Percentiles rank a stretch among this genome's conserved stretches.
These are phyloP conservation scores for Peniophora sp. DNA, from an alignment of 1,284 basidiomycete genomes.

Conservation along the genomic window DNA sequence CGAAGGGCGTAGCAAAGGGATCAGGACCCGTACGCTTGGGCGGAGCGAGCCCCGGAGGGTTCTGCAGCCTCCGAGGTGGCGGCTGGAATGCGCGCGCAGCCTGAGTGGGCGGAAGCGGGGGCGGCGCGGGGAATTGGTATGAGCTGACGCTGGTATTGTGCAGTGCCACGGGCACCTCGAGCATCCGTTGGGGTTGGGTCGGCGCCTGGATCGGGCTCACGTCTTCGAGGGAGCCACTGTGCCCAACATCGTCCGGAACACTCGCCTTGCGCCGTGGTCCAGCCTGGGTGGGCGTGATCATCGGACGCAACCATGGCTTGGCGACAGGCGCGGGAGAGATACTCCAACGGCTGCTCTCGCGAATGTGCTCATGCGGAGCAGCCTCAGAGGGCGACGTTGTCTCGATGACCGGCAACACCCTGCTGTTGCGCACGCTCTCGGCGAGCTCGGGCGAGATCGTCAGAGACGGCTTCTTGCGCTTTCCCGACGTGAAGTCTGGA, in stretches of 20 bases:
- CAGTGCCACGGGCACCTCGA: constrained; percentile 12
- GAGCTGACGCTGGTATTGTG: constrained; percentile 24
- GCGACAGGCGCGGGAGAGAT: constrained; percentile 26
- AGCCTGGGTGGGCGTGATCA: constrained; percentile 13
- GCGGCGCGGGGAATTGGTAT: constrained; percentile 44
- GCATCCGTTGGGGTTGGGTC: background rate
- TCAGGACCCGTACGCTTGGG: constrained; percentile 22
- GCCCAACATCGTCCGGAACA: constrained; percentile 19
- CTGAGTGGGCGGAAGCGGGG: background rate
- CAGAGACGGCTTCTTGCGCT: constrained; percentile 26
- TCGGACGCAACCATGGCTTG: constrained; percentile 27
- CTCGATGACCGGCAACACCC: constrained; percentile 25
- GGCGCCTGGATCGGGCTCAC: constrained; percentile 5
- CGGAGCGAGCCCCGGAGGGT: constrained; percentile 3
- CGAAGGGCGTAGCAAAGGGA: constrained; percentile 73
- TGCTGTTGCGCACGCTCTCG: constrained; percentile 13
- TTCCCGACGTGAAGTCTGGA: constrained; percentile 5
- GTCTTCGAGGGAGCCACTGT: constrained; percentile 8
- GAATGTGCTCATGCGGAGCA: constrained; percentile 9
- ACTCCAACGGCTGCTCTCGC: constrained; percentile 29
- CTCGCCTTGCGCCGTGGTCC: constrained; percentile 23
- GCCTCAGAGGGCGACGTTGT: constrained; percentile 14
- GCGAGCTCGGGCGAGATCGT: constrained; percentile 35
- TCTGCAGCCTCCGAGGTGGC: constrained; percentile 9
- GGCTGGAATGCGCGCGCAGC: background rate